These are phyloP conservation scores for Acanthamoeba sp. DNA, from an alignment of 208 protist genomes.

Conservation along the genomic window DNA sequence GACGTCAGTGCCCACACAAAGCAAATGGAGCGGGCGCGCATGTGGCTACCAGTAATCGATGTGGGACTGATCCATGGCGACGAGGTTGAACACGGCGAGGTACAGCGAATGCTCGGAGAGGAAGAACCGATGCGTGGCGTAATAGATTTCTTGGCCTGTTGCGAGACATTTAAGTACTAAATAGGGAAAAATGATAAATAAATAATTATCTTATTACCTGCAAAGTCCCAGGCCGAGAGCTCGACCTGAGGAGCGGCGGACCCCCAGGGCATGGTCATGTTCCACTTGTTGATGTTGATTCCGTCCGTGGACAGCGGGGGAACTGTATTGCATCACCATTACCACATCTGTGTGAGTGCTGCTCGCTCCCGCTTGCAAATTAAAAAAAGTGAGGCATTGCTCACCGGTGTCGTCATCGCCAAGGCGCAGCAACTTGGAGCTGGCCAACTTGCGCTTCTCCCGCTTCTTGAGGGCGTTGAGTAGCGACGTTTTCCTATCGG, in stretches of 20 bases:
- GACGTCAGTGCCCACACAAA: background rate
- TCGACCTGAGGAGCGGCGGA: background rate
- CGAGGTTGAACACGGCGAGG: slow-evolving; percentile 57
- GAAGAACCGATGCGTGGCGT: slow-evolving; percentile 48
- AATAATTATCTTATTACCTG: background rate
- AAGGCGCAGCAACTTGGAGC: background rate
- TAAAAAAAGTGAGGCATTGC: background rate
- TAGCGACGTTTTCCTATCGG: slow-evolving; percentile 22
- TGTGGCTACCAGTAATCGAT: slow-evolving; percentile 55
- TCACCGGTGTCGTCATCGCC: background rate
- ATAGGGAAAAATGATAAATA: background rate
- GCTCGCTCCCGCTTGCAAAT: no score
- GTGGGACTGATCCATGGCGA: slow-evolving; percentile 8
- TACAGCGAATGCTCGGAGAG: slow-evolving; percentile 61
- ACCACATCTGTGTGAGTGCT: background rate
- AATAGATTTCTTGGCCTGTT: slow-evolving; percentile 68
- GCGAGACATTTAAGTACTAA: background rate
- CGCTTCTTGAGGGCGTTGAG: background rate
- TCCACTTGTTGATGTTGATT: slow-evolving; percentile 70
- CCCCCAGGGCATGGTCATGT: slow-evolving; percentile 16
- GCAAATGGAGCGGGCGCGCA: background rate
- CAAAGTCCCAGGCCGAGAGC: slow-evolving; percentile 60
- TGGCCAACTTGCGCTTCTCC: background rate
- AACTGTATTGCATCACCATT: background rate
- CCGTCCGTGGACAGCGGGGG: slow-evolving; percentile 45